Conservation (phyloP, 2,329 filamentous ascomycete species). For the Aspergillus hortae region DNA sequence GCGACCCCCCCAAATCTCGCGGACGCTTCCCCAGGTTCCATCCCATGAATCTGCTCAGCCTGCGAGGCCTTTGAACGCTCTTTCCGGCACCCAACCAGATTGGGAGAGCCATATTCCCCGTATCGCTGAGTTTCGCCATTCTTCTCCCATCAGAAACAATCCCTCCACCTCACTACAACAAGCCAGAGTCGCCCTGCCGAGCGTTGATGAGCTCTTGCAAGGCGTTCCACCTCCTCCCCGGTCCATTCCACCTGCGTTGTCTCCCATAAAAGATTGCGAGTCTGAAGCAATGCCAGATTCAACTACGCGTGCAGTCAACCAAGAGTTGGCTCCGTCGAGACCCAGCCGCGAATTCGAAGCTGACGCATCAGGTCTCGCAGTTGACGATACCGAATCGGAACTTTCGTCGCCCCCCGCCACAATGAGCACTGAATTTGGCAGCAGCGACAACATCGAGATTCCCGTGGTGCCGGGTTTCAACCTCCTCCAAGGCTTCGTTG, state of each 20-base stretch:
- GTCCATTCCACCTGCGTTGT: not conserved
- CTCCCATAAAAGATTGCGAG: not conserved
- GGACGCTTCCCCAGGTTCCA: not conserved
- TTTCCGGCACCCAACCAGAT: not conserved
- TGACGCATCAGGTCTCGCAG: not conserved
- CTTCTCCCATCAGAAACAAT: not conserved
- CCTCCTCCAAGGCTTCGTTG: constrained; percentile 11
- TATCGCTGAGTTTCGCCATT: not conserved
- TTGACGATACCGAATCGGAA: not conserved
- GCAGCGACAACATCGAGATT: no score
- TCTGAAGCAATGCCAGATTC: not conserved
- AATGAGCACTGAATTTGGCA: no score
- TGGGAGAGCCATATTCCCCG: not conserved
- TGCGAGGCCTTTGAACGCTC: not conserved
- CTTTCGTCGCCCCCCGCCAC: no score
- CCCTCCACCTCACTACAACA: not conserved
- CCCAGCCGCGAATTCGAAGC: not conserved
- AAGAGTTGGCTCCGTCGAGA: no score
- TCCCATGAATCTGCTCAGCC: not conserved
- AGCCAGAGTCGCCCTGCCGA: not conserved
- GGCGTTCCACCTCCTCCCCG: not conserved
- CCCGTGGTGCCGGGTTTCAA: constrained; percentile 3
- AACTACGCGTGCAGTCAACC: no score
- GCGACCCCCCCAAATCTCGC: not conserved
- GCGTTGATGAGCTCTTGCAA: not conserved